Base-by-base conservation (phyloP, 148 eudicot species). In the Rhododendron vialii region DNA sequence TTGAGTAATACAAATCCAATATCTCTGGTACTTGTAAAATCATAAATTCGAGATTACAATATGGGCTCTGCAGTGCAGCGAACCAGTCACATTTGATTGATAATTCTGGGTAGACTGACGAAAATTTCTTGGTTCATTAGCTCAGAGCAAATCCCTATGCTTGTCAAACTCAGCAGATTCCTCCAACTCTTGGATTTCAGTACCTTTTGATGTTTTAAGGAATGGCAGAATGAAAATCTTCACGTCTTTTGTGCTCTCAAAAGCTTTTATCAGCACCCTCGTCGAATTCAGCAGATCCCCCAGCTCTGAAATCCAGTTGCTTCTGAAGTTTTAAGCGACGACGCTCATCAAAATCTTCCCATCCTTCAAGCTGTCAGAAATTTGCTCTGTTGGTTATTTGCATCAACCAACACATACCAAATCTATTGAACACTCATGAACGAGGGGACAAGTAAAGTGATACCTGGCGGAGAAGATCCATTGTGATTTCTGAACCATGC, bases 261-360 rank as follows among this genome's bases (percentile, higher is more conserved):
- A 82, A 94, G 55, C 86, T 92, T 87, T 94, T 90, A 88, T 97
- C 99, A 84, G 99, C 99, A 82, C 99, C 99, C 92, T 97, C 99
- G 82, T 95, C 99, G 59, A 98, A 98, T 65, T 89, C 89, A 61
- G 94, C 95, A 65, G 93, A 89, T 24, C 94, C 92, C 75, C 92
- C 92, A 38, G 94, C 94, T 80, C 95, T 93, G 76, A 93, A 98
- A 84, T 94, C 98, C 88, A 98, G 90, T 88, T 98, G 96, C 91
- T 95, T 95, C 88, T 95, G 95, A 88, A 93, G 92, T 86, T 95
- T 95, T 83, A 90, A 80, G 50, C 95, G 85, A 22, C 98, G 94
- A 26, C 98, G 94, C 82, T 91, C 89, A 82, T 95, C 98, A 87
- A 97, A 97, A 84, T 91, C 92, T 65, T 91, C 92, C 99, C 99